A percentile compares a stretch with the other conserved stretches of the same genome.
phyloP scores from a whole-genome alignment of 305 asterid genomes.

The Galium porrigens region DNA sequence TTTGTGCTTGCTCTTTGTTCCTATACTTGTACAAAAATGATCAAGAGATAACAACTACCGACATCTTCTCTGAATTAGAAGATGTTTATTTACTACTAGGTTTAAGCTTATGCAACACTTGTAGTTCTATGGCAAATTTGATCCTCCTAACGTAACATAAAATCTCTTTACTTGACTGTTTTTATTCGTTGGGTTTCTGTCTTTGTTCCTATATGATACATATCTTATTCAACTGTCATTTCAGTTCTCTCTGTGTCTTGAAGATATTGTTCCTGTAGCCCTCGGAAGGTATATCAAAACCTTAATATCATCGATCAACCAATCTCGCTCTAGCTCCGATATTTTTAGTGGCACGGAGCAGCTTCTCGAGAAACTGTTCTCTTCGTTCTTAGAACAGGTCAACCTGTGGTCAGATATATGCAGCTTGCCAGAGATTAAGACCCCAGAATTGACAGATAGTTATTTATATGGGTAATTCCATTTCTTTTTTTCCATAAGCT shows the following conservation, averaged over 20 bases:
- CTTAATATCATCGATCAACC: conserved; percentile 40
- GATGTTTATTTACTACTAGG: neutral
- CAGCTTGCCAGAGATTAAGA: conserved; percentile 66
- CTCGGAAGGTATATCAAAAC: conserved; percentile 80
- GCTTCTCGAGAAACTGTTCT: conserved; percentile 74
- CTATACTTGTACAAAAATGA: neutral
- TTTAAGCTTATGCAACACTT: neutral
- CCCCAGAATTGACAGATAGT: conserved; percentile 66
- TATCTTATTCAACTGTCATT: conserved; percentile 23
- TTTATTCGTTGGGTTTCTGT: neutral
- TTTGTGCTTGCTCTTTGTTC: neutral
- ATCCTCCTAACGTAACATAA: neutral
- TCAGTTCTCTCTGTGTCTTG: conserved; percentile 94
- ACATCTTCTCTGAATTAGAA: neutral
- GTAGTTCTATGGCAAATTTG: neutral
- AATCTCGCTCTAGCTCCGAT: conserved; percentile 29
- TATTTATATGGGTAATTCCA: conserved; percentile 53
- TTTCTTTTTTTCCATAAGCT: neutral
- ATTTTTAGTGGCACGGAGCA: conserved; percentile 38
- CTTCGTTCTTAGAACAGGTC: conserved; percentile 75
- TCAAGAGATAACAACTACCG: neutral
- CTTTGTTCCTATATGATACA: conserved; percentile 1
- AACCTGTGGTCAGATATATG: conserved; percentile 81
- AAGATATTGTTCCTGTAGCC: conserved; percentile 85
- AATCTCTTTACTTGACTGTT: neutral